Evolutionary conservation across 148 eudicot species (phyloP).

Genomic region (Vaccinium corymbosum): DNA sequence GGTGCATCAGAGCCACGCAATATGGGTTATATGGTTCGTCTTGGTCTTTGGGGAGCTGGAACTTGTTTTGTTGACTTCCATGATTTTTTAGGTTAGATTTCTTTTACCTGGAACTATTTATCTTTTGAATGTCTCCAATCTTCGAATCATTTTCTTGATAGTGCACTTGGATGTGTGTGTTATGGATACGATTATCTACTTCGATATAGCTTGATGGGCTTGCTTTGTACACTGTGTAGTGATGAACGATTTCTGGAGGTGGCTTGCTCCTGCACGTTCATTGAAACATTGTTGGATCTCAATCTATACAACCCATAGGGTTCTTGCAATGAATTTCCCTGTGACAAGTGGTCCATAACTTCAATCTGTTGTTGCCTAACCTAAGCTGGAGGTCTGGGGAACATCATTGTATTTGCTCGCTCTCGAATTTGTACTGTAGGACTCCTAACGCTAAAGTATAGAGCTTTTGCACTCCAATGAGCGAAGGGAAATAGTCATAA

Average conservation of each 20-base stretch:
- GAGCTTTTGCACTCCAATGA: too few relatives aligned
- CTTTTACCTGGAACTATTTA: not conserved
- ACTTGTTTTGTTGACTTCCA: conserved; percentile 73
- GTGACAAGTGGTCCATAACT: not conserved
- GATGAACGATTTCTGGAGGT: too few relatives aligned
- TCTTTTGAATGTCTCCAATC: not conserved
- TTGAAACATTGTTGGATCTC: not conserved
- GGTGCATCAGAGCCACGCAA: conserved; percentile 99
- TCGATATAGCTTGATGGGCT: not conserved
- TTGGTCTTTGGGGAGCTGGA: conserved; percentile 98
- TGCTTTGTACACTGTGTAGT: not conserved
- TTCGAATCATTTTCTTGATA: not conserved
- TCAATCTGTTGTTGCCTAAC: not conserved
- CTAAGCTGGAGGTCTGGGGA: not conserved
- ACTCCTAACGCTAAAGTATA: not conserved
- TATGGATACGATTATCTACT: not conserved
- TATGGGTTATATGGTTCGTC: conserved; percentile 98
- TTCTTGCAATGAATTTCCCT: not conserved
- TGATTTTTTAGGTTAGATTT: conserved; percentile 70
- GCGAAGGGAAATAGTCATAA: not conserved
- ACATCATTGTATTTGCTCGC: not conserved
- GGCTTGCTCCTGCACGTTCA: not conserved
- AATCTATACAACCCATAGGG: not conserved
- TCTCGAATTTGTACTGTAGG: not conserved
- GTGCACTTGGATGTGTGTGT: not conserved